These are phyloP conservation scores for Amanita subjunquillea DNA, from an alignment of 768 basidiomycete genomes.

Conservation along the genomic window DNA sequence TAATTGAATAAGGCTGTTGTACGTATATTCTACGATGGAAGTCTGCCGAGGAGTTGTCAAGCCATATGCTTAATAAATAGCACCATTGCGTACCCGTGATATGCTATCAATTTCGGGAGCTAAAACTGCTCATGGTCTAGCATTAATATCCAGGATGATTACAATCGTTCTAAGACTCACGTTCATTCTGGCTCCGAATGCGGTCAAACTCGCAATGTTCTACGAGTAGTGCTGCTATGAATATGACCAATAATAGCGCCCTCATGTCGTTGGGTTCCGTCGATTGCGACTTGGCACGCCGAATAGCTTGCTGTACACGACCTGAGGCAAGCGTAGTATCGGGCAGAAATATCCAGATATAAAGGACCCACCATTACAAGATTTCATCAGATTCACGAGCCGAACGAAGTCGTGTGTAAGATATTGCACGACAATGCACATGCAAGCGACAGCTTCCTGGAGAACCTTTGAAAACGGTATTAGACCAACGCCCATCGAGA, in stretches of 20 bases:
- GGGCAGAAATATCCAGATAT: background rate
- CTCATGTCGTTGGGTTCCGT: slow-evolving; percentile 40
- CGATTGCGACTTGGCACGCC: slow-evolving; percentile 27
- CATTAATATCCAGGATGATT: background rate
- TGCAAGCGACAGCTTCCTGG: slow-evolving; percentile 88
- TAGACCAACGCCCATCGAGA: background rate
- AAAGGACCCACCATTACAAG: slow-evolving; percentile 60
- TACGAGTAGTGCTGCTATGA: slow-evolving; percentile 76
- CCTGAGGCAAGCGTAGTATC: slow-evolving; percentile 21
- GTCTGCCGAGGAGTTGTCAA: slow-evolving; percentile 26
- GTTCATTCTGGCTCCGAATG: slow-evolving; percentile 48
- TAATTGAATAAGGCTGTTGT: slow-evolving; percentile 56
- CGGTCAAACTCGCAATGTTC: slow-evolving; percentile 87
- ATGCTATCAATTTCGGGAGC: slow-evolving; percentile 47
- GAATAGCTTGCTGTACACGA: slow-evolving; percentile 53
- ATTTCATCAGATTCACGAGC: slow-evolving; percentile 72
- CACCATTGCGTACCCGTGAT: slow-evolving; percentile 30
- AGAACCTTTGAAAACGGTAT: slow-evolving; percentile 42
- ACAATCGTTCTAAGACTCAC: slow-evolving; percentile 27
- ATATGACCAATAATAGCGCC: slow-evolving; percentile 60
- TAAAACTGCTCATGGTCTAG: slow-evolving; percentile 28
- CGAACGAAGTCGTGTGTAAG: slow-evolving; percentile 81
- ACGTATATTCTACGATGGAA: slow-evolving; percentile 79
- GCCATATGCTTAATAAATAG: background rate
- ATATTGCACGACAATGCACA: slow-evolving; percentile 76